Evolutionary conservation across 1,139 yeast species (phyloP), one percentile per base, ranked within the genome.

Genomic region (Suhomyces bribrorum): DNA sequence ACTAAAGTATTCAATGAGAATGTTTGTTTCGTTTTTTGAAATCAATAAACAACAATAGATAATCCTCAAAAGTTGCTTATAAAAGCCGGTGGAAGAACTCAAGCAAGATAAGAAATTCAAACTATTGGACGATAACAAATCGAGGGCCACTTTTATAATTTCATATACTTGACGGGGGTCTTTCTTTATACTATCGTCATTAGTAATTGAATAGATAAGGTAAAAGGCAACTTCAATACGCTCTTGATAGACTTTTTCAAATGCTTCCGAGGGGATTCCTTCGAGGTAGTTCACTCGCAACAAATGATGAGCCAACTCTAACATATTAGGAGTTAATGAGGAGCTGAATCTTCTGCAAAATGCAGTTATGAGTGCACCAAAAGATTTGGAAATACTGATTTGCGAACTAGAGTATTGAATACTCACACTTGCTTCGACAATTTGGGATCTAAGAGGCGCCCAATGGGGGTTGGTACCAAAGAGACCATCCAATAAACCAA

Each of bases 321-420:
- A 56, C 47, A 75, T 71, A 1, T 68, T 56, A 0, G 60, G 38
- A 36, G 58, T 58, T 12, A 78, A 52, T 12, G 54, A 50, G 14
- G 62, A 66, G 22, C 48, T 48, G 45, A 59, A 71, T 32, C 60
- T 61, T 38, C 73, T 67, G 49, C 83, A 75, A 47, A 76, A 76
- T 0, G 94, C 79, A 0, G 94, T 82, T 22, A 86, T 47, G 12
- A 89, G 64, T 1, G 92, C 89, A 36, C 94, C 90, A 75, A 86
- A 81, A 0, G 95, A 77, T 53, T 82, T 83, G 3, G 87, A 83
- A 18, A 85, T 76, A 3, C 77, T 66, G 15, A 83, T 68, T 54
- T 88, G 96, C 1, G 92, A 76, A 36, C 80, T 75, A 14, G 82
- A 70, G 54, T 72, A 75, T 45, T 87, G 89, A 31, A 81, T 56